Evolutionary conservation across 2,329 filamentous ascomycete species (phyloP), one percentile per base, ranked within the genome.

Genomic region (Aspergillus sp.): DNA sequence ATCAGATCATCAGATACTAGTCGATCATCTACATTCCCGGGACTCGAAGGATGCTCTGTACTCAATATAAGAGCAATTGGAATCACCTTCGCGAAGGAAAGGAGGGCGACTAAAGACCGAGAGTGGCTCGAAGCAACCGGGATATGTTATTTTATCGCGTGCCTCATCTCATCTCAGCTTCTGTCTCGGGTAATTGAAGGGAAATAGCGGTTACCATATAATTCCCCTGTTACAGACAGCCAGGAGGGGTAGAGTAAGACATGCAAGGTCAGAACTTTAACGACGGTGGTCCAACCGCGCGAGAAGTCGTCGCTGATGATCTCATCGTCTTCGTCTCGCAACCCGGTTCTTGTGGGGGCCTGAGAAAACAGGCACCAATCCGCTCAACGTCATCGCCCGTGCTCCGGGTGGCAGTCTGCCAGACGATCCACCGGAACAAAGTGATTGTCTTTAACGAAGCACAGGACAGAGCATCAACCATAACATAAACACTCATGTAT

Each of bases 201-300:
- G 45, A 47, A 47, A 47, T 24, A 47, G 45, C 45, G 45, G 45
- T 22, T 47, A 47, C 45, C 45, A 18, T 22, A 24, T 47, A 47
- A 47, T 47, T 20, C 45, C 36, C 36, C 24, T 24, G 24, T 24
- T 24, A 24, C 26, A 29, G 26, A 29, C 26, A 29, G 6, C 6
- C 26, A 29, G 22, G 26, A 26, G 24, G 57, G 14, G 46, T 54
- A 49, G 45, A 20, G 36, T 39, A 55, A 32, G 12, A 32, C 31
- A 57, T 59, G 57, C 51, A 50, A n/a, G 52, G 57, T 62, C 60
- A 59, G 60, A 59, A 62, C 57, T 55, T 55, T 57, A 59, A 57
- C n/a, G 16, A 1, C 24, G 45, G 45, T 24, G 45, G 22, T 24
- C 18, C 45, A 47, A 47, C 18, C 45, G 45, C 45, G 46, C 3